Evolutionary conservation across 1,284 basidiomycete genomes (phyloP).

Genomic region (Ganoderma boninense): DNA sequence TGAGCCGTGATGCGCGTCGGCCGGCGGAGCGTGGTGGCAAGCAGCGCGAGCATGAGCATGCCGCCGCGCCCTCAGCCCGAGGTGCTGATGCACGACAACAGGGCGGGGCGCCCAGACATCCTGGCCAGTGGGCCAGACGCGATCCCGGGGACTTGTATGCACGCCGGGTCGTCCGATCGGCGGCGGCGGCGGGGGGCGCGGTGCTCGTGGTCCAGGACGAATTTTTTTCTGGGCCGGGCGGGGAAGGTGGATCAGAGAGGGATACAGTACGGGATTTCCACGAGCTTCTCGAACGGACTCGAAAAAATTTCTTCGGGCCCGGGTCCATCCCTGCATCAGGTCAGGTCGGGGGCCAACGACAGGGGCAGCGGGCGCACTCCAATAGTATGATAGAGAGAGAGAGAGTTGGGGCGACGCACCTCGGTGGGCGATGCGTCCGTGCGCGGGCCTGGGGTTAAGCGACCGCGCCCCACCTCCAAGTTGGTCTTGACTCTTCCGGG

Average conservation of each 20-base stretch:
- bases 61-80: neutral
- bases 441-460: neutral
- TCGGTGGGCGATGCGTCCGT: neutral
- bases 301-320: too few relatives aligned
- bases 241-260: too few relatives aligned
- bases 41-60: neutral
- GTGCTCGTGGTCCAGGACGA: neutral
- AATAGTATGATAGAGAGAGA: too few relatives aligned
- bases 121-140: neutral
- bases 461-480: too few relatives aligned
- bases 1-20: neutral
- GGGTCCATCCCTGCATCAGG: too few relatives aligned
- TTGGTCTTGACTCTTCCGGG: too few relatives aligned
- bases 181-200: neutral
- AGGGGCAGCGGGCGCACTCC: too few relatives aligned
- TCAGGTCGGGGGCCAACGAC: too few relatives aligned
- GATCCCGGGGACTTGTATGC: neutral
- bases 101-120: neutral
- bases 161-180: conserved; percentile 1
- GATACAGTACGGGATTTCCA: too few relatives aligned
- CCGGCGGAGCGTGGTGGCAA: neutral
- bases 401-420: conserved; percentile 1
- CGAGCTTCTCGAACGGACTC: neutral
- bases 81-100: neutral
- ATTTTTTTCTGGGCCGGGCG: neutral